Base-by-base conservation (phyloP, 176 grass and related monocot species). In the Luzula sylvatica region DNA sequence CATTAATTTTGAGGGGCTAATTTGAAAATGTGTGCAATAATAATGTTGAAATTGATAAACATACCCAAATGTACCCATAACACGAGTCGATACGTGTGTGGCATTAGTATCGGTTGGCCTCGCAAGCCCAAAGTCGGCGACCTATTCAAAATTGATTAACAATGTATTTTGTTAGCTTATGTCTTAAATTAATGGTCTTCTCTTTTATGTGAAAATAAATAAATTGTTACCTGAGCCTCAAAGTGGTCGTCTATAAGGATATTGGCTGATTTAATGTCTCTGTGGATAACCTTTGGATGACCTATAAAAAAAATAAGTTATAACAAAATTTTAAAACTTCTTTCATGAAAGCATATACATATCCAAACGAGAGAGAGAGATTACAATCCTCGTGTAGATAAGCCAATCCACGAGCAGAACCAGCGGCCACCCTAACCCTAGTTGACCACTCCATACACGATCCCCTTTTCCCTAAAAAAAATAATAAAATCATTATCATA, bases 351-450 rank as follows among this genome's bases (percentile, higher is more conserved):
- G 23, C 23, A 26, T 18, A 65, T 16, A 51, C 15, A 14, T 46
- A 67, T 7, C 23, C 17, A 52, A 46, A 49, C 41, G 52, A 29
- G 41, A 47, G 42, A 63, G 44, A 60, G 51, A 54, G 8, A 35
- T 76, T 82, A 96, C 92, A 96, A 66, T 96, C 90, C 46, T 89
- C 92, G 4, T 96, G 90, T 2, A 96, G 68, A 57, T 96, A 96
- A 0, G 92, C 92, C 52, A 96, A 70, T 2, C 85, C 85, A 15
- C 74, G 71, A 2, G 81, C 81, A 0, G 92, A 78, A 6, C 92
- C 92, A 5, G 78, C 92, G 8, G 81, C 85, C 39, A 89, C 87
- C 72, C 79, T 96, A 18, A 89, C 75, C 74, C 84, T 89, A 1
- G 72, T 82, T 9, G 68, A 45, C 92, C 85, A 96, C 41, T 86